These are phyloP conservation scores for Phaeosphaeriaceae sp. DNA, from an alignment of 2,329 filamentous ascomycete species.

Conservation along the genomic window DNA sequence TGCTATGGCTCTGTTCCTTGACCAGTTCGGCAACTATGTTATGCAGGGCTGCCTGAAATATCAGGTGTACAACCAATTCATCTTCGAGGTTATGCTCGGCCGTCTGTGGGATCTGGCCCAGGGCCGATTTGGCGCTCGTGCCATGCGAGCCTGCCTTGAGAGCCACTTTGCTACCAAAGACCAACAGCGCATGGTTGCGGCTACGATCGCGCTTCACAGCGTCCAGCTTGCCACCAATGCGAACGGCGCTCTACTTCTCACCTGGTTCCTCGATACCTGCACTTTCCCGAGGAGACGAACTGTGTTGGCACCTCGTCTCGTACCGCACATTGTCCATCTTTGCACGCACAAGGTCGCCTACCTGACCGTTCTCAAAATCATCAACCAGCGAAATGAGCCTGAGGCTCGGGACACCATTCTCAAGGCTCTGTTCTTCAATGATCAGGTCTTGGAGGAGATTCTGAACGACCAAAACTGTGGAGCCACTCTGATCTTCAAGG, in stretches of 20 bases:
- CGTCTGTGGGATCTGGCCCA: conserved; percentile 93
- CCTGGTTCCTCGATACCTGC: conserved; percentile 98
- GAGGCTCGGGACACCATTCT: conserved; percentile 91
- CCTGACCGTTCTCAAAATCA: conserved; percentile 94
- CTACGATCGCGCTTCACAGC: conserved; percentile 93
- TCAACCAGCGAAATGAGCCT: conserved; percentile 94
- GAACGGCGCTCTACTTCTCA: conserved; percentile 90
- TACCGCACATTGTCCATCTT: conserved; percentile 90
- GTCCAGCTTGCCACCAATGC: conserved; percentile 95
- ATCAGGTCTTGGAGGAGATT: conserved; percentile 87
- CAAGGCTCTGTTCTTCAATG: conserved; percentile 91
- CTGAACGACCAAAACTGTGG: conserved; percentile 90
- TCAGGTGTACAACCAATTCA: conserved; percentile 89
- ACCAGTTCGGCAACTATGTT: conserved; percentile 98
- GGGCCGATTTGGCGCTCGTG: conserved; percentile 90
- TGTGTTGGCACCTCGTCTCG: conserved; percentile 87
- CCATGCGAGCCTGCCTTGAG: conserved; percentile 95
- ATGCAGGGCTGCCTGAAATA: conserved; percentile 96
- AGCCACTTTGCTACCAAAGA: conserved; percentile 95
- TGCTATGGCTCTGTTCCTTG: conserved; percentile 88
- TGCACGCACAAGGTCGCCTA: conserved; percentile 99
- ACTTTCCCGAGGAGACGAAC: conserved; percentile 91
- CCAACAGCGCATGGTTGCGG: conserved; percentile 92
- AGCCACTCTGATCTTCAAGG: conserved; percentile 97
- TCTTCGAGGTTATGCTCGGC: conserved; percentile 96